Conservation (phyloP, 345 rosid genomes). For the Punica granatum region DNA sequence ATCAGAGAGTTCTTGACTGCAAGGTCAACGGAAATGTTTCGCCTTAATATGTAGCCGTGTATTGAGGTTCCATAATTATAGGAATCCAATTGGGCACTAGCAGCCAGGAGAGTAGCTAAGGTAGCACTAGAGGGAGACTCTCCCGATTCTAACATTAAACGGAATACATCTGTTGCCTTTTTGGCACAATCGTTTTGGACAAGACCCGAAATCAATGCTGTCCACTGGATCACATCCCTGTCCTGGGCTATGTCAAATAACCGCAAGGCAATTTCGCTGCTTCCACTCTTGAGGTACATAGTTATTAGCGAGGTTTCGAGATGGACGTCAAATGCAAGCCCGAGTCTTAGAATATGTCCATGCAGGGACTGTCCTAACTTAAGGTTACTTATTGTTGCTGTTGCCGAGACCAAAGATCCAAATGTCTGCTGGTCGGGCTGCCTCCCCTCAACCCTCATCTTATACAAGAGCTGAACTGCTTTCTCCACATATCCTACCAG, state of each 20-base stretch:
- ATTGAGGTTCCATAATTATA: constrained; percentile 45
- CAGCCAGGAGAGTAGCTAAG: constrained; percentile 54
- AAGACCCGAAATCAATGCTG: constrained; percentile 75
- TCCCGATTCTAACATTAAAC: constrained; percentile 40
- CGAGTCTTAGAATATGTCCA: constrained; percentile 40
- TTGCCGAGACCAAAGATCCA: constrained; percentile 30
- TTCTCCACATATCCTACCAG: constrained; percentile 26
- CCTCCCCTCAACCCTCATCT: constrained; percentile 31
- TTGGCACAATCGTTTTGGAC: constrained; percentile 52
- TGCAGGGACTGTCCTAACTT: constrained; percentile 44
- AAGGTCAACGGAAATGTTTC: constrained; percentile 30
- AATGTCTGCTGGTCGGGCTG: constrained; percentile 45
- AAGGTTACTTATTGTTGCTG: constrained; percentile 31
- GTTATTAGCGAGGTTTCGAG: constrained; percentile 48
- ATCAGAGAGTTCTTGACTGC: constrained; percentile 60
- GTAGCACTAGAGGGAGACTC: constrained; percentile 46
- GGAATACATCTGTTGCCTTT: constrained; percentile 42
- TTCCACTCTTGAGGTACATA: constrained; percentile 66
- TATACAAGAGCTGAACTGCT: constrained; percentile 29
- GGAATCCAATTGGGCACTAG: constrained; percentile 58
- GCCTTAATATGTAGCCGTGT: constrained; percentile 55
- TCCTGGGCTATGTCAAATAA: constrained; percentile 26
- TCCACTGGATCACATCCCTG: constrained; percentile 68
- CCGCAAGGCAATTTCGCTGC: constrained; percentile 34
- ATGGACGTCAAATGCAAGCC: constrained; percentile 41